Evolutionary conservation across 2,329 filamentous ascomycete species (phyloP), one percentile per base, ranked within the genome.

Genomic region (Fusarium praegraminearum): DNA sequence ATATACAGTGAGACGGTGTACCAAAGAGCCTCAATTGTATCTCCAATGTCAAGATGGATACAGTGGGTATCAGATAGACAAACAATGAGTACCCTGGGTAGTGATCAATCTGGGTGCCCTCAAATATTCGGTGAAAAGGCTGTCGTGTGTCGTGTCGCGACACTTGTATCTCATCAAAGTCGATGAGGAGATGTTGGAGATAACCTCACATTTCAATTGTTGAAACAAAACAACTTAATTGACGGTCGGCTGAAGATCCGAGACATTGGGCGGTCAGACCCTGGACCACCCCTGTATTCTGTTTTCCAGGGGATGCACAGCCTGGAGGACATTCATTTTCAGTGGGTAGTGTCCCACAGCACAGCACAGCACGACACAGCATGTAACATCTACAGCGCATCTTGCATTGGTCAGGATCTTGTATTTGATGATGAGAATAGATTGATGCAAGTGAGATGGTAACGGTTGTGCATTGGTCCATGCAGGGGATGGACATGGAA

Each of bases 251-350:
- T 64, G 52, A 73, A 67, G 64, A 67, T 72, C 66, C 70, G 69
- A 72, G 69, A 64, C 69, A 69, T 33, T 53, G 68, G 63, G 72
- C 72, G 72, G 72, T 74, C 72, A 73, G 64, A 64, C 38, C 44
- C 44, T 16, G 22, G 33, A 22, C 33, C 11, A 56, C 59, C 59
- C 59, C 44, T 57, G 58, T 45, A 49, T 26, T 35, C 54, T 51
- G 57, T 58, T 55, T 49, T 52, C n/a, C 51, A 70, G 67, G 22
- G 57, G 63, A 28, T 36, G 8, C 20, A 56, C 43, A 59, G 62
- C 65, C 63, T 36, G 20, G 38, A 56, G 47, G 10, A 20, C 43
- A n/a, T 5, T 20, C 8, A 15, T 46, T 30, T 28, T 24, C 55
- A 69, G 64, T 63, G 51, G 46, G n/a, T 30, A 30, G 28, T 30